Base-by-base conservation (phyloP, 2,329 filamentous ascomycete species). In the Xylaria sp. region DNA sequence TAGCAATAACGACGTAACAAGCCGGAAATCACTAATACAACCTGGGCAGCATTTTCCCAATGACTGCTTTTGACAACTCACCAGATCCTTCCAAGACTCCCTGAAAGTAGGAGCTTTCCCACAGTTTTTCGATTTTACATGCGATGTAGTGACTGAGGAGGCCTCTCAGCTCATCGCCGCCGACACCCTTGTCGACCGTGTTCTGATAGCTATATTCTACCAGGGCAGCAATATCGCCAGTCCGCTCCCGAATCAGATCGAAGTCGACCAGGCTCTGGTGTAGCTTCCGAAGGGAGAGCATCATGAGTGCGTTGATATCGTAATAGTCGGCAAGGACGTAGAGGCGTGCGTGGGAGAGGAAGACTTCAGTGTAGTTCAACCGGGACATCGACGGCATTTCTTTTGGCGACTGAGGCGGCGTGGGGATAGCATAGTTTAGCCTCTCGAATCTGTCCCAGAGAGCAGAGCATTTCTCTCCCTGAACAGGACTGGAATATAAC, bases 281-380 rank as follows among this genome's bases (percentile, higher is more conserved):
- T 37, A 76, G 59, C 55, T 74, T 74, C 18, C 61, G 50, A 1
- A 72, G 49, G 18, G 65, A 63, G 5, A 73, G 60, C 2, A 60
- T 56, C 50, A 50, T 62, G n/a, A 77, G 66, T 2, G 60, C 39
- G 7, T 66, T 42, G 19, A 76, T 72, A 26, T 67, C 62, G 56
- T 75, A 75, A 46, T 66, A 72, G 50, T 78, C 72, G 1, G 74
- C 71, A 17, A 78, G 64, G 2, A 71, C 63, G 41, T 74, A 76
- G 3, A 77, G 56, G 19, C 63, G 65, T 1, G 71, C 73, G 56
- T 76, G 73, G n/a, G 63, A 67, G 5, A 76, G 62, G 41, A 77
- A 68, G 9, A 74, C 69, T 29, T 65, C 50, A 9, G 57, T 52
- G 50, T 57, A 58, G 49, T 63, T 45, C 11, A 39, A 13, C 21